Conservation (phyloP, 345 rosid species). For the Hibiscus mutabilis region DNA sequence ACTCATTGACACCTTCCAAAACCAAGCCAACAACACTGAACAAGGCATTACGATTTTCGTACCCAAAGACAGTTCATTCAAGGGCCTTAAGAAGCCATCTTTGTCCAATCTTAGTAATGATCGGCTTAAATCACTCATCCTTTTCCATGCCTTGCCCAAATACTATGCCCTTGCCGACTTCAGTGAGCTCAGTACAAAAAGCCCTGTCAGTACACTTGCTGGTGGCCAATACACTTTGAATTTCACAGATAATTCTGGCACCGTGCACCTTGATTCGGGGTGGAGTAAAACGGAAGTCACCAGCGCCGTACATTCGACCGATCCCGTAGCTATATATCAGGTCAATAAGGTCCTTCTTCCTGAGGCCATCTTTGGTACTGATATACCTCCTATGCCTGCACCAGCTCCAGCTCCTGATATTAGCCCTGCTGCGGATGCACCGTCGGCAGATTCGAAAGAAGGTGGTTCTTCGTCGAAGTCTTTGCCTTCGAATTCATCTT, state of each 20-base stretch:
- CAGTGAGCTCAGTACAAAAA: neutral
- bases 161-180: neutral
- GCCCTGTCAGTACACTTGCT: neutral
- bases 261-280: neutral
- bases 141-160: neutral
- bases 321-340: neutral
- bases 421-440: neutral
- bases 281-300: neutral
- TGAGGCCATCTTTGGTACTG: neutral
- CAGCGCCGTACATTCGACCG: neutral
- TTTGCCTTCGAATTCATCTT: neutral
- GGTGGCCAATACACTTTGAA: neutral
- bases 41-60: neutral
- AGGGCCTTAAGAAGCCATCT: neutral
- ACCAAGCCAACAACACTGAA: neutral
- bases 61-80: neutral
- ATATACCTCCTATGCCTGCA: neutral
- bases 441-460: neutral
- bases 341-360: neutral
- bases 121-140: neutral
- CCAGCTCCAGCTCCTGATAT: neutral
- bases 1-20: neutral
- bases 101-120: neutral
- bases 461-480: neutral
- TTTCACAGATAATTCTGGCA: neutral